These are phyloP conservation scores for Ustilago loliicola DNA, from an alignment of 1,284 basidiomycete species.

Conservation along the genomic window DNA sequence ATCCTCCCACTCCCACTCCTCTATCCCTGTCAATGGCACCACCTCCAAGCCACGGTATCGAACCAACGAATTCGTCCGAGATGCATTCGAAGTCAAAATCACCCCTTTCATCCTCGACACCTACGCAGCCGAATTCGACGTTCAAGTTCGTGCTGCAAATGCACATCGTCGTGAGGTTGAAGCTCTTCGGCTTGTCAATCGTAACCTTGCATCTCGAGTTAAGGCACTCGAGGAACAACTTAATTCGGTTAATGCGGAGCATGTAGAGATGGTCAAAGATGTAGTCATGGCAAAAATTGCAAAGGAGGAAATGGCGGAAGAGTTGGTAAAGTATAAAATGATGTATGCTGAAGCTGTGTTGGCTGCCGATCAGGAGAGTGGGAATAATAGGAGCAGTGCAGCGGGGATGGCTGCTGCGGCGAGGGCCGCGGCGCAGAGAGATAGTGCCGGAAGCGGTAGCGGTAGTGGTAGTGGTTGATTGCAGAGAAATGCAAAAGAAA, in stretches of 20 bases:
- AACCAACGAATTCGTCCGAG: slow-evolving; percentile 62
- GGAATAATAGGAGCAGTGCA: slow-evolving; percentile 30
- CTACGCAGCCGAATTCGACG: slow-evolving; percentile 66
- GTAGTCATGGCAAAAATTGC: slow-evolving; percentile 67
- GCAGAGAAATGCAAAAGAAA: not conserved
- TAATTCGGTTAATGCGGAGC: slow-evolving; percentile 60
- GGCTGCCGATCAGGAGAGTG: slow-evolving; percentile 46
- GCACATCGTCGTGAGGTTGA: slow-evolving; percentile 66
- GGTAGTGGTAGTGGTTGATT: slow-evolving; percentile 9
- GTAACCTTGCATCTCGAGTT: slow-evolving; percentile 62
- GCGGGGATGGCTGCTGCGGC: slow-evolving; percentile 7
- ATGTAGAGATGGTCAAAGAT: slow-evolving; percentile 68
- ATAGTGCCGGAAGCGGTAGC: slow-evolving; percentile 18
- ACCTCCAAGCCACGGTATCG: slow-evolving; percentile 11
- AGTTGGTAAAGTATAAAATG: slow-evolving; percentile 66
- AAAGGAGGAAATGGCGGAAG: slow-evolving; percentile 69
- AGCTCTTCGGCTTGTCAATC: slow-evolving; percentile 65
- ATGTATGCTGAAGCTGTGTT: slow-evolving; percentile 66
- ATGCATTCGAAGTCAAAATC: slow-evolving; percentile 67
- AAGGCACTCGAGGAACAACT: slow-evolving; percentile 66
- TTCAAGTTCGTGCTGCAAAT: slow-evolving; percentile 61
- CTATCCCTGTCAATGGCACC: not conserved
- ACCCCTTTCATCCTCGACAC: slow-evolving; percentile 62
- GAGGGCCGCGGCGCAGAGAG: not conserved
- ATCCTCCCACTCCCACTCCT: not conserved